These are phyloP conservation scores for Tylopilus intermedius DNA, from an alignment of 768 basidiomycete species.

Conservation along the genomic window DNA sequence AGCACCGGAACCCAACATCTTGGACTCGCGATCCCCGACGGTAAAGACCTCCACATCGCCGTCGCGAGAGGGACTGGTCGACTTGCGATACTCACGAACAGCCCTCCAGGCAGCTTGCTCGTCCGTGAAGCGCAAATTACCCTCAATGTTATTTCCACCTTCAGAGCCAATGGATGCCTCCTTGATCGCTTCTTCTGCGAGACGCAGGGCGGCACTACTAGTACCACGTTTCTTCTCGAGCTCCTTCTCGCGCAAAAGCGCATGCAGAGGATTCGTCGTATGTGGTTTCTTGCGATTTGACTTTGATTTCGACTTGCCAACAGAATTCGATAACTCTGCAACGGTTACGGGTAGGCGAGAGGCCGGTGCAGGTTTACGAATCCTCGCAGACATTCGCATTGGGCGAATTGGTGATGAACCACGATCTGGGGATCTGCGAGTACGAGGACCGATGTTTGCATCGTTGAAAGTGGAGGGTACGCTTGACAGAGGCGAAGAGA, in stretches of 20 bases:
- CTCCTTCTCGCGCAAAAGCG: conserved; percentile 50
- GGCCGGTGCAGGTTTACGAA: conserved; percentile 11
- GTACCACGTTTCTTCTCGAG: conserved; percentile 29
- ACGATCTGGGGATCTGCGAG: not conserved
- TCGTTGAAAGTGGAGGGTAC: conserved; percentile 10
- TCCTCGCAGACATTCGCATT: conserved; percentile 18
- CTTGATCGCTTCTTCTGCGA: conserved; percentile 40
- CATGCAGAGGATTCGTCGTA: conserved; percentile 48
- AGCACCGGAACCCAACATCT: conserved; percentile 27
- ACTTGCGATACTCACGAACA: conserved; percentile 24
- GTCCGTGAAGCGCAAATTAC: conserved; percentile 25
- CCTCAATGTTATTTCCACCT: conserved; percentile 20
- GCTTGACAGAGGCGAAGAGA: conserved; percentile 24
- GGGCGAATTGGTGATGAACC: conserved; percentile 5
- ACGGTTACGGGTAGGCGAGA: conserved; percentile 13
- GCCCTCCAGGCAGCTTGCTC: conserved; percentile 39
- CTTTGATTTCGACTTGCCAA: not conserved
- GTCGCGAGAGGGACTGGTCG: conserved; percentile 11
- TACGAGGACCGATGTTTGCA: not conserved
- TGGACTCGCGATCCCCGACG: conserved; percentile 34
- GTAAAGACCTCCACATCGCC: conserved; percentile 27
- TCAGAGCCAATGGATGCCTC: conserved; percentile 20
- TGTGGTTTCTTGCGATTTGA: conserved; percentile 18
- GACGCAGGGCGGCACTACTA: conserved; percentile 38
- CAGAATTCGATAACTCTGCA: conserved; percentile 4